Evolutionary conservation across 2,329 filamentous ascomycete genomes (phyloP).

Genomic region (Colletotrichum acutatum): DNA sequence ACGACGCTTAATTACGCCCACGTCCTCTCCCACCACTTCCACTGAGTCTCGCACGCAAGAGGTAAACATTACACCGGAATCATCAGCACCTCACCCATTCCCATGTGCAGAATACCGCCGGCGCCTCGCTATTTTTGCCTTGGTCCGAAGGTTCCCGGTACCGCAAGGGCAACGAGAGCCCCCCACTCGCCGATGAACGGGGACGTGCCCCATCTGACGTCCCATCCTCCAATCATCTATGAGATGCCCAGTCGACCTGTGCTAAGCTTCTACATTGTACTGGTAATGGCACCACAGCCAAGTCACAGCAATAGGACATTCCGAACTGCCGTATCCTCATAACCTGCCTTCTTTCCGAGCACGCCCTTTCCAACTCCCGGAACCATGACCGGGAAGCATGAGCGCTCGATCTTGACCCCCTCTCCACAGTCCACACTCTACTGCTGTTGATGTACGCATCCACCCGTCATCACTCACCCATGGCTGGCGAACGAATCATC

Average conservation of each 20-base stretch:
- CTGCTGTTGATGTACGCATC: neutral
- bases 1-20: neutral
- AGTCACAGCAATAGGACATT: neutral
- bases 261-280: constrained; percentile 28
- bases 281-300: constrained; percentile 5
- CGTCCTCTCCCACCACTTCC: neutral
- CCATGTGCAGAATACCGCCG: constrained; percentile 5
- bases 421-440: neutral
- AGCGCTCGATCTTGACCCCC: constrained; percentile 1
- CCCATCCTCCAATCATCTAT: constrained; percentile 13
- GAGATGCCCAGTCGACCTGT: neutral
- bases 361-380: constrained; percentile 1
- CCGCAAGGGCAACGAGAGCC: neutral
- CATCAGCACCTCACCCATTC: too few relatives aligned
- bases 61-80: neutral
- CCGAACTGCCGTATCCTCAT: neutral
- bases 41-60: neutral
- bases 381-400: neutral
- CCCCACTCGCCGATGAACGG: constrained; percentile 25
- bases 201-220: neutral
- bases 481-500: constrained; percentile 4
- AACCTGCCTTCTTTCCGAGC: constrained; percentile 8
- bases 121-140: neutral
- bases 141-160: neutral
- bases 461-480: constrained; percentile 20